Conservation (phyloP, 2,329 filamentous ascomycete species). For the Teratosphaeriaceae sp. region DNA sequence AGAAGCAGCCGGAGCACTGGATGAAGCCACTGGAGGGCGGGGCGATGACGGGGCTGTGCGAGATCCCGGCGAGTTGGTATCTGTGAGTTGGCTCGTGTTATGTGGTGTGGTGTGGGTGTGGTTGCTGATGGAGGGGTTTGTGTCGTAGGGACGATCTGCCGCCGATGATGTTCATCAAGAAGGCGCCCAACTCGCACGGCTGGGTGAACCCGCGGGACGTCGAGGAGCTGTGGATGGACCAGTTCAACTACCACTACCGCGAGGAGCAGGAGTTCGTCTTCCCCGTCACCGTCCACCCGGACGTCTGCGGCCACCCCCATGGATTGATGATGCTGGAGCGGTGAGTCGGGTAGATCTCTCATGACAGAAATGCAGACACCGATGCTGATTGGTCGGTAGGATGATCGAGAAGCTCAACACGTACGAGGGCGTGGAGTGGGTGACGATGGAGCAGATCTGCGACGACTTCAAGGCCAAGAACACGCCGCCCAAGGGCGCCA, state of each 20-base stretch:
- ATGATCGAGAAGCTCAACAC: conserved; percentile 65
- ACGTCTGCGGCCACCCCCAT: conserved; percentile 65
- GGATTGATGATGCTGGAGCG: conserved; percentile 68
- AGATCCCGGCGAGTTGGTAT: conserved; percentile 62
- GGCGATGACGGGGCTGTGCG: conserved; percentile 55
- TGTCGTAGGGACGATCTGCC: conserved; percentile 44
- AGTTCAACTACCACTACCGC: conserved; percentile 68
- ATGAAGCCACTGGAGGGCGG: conserved; percentile 60
- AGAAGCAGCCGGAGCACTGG: conserved; percentile 51
- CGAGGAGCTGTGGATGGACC: conserved; percentile 59
- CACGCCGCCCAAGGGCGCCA: conserved; percentile 48
- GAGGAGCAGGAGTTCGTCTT: conserved; percentile 74
- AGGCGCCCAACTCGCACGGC: conserved; percentile 57
- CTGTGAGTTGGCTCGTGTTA: conserved; percentile 44
- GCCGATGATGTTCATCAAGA: conserved; percentile 69
- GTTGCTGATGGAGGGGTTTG: background rate
- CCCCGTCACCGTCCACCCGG: conserved; percentile 70
- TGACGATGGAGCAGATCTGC: conserved; percentile 64
- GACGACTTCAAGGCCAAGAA: conserved; percentile 68
- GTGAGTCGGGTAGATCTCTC: conserved; percentile 28
- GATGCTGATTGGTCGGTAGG: conserved; percentile 18
- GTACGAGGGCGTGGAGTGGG: conserved; percentile 57
- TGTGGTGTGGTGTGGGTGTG: background rate
- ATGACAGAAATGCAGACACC: background rate
- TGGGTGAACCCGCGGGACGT: conserved; percentile 51